Evolutionary conservation across 805 yeast genomes (phyloP), one percentile per base, ranked within the genome.

Genomic region (Pichia occidentalis): DNA sequence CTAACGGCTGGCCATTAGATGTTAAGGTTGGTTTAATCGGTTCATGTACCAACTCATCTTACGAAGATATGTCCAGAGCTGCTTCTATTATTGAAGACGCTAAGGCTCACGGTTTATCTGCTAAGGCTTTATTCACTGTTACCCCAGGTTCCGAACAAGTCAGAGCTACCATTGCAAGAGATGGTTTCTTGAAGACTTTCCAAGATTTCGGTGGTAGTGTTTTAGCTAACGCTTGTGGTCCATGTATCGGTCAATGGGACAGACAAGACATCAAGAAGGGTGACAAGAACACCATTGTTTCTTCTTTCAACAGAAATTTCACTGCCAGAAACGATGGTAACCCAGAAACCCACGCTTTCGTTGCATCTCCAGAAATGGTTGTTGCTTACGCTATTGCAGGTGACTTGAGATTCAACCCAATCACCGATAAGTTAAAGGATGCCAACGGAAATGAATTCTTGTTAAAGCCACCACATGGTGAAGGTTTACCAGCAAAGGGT

Each of bases 211-310:
- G 97, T 44, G 98, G 95, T 51, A 72, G 76, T 43, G 95, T 90
- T 31, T 73, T 90, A 52, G 96, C 97, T 38, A 90, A 90, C 62
- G 98, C 98, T 16, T 90, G 98, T 73, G 98, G 98, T 51, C 98
- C 97, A 56, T 90, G 98, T 71, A 90, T 90, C 59, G 98, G 98
- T 42, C 98, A 90, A 71, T 90, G 98, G 98, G 96, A 92, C 62
- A 83, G 97, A 70, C 71, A 74, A 48, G 95, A 85, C 58, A 74
- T 84, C 45, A 54, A 61, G 53, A 62, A 62, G 58, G 67, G 67
- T 53, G 86, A 80, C 47, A 70, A 71, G 53, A 88, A 87, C 64
- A 85, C 97, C 37, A 92, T 90, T 51, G 88, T 90, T 65, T 87
- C 97, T 5, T 88, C 97, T 10, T 90, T 88, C 75, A 90, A 90